Conservation (phyloP, 805 yeast species). For the Pichia phayaonensis region DNA sequence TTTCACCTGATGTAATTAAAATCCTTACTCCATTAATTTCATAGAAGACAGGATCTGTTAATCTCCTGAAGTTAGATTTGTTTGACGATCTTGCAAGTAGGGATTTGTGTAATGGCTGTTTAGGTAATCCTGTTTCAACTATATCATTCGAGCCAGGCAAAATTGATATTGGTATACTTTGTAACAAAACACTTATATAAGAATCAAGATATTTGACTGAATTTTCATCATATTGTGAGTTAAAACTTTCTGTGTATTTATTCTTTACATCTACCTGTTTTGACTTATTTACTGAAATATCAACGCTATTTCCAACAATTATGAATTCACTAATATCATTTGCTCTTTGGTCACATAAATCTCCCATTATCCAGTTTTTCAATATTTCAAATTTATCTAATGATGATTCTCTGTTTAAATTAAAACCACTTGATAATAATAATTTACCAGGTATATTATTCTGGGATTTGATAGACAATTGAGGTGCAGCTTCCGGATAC, state of each 20-base stretch:
- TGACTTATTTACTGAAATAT: conserved; percentile 15
- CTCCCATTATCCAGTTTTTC: conserved; percentile 66
- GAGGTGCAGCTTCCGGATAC: conserved; percentile 61
- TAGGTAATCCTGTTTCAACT: conserved; percentile 77
- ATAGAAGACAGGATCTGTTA: conserved; percentile 72
- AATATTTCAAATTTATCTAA: conserved; percentile 47
- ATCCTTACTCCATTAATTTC: conserved; percentile 49
- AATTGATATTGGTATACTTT: conserved; percentile 59
- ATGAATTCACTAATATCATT: conserved; percentile 14
- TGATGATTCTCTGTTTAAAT: conserved; percentile 38
- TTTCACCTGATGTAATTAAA: conserved; percentile 80
- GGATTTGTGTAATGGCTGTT: conserved; percentile 79
- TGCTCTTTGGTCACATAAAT: conserved; percentile 31
- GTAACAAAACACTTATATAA: conserved; percentile 48
- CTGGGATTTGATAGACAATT: conserved; percentile 22
- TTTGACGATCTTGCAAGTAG: conserved; percentile 42
- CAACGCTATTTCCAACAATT: conserved; percentile 59
- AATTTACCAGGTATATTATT: conserved; percentile 33
- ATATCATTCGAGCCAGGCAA: conserved; percentile 89
- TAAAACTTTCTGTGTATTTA: conserved; percentile 44
- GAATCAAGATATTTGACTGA: conserved; percentile 50
- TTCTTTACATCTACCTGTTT: conserved; percentile 23
- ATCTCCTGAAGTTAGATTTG: conserved; percentile 32
- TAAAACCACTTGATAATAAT: conserved; percentile 73
- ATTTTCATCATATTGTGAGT: conserved; percentile 41